Percentiles rank a stretch among this genome's conserved stretches.
Conservation (phyloP, 768 basidiomycete genomes). For the Boletus rufocinnamomeus region DNA sequence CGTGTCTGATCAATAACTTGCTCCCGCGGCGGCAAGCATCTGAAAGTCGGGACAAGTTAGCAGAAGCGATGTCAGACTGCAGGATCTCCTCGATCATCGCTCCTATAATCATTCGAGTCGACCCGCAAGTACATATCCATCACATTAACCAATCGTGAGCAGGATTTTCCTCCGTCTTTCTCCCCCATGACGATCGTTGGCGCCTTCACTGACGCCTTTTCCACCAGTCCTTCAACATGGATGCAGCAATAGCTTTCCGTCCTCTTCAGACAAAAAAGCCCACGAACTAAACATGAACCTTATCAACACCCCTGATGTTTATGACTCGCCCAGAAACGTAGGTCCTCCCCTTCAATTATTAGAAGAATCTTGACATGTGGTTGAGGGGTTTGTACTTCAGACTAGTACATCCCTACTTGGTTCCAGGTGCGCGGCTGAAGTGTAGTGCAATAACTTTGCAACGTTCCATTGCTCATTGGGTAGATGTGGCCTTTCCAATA, state of each 20-base stretch:
- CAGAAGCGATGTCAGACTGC: too few relatives aligned
- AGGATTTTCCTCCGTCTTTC: slow-evolving; percentile 16
- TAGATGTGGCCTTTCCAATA: slow-evolving; percentile 17
- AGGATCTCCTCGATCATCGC: slow-evolving; percentile 14
- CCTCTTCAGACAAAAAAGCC: slow-evolving; percentile 34
- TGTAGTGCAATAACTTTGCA: slow-evolving; percentile 6
- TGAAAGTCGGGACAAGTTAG: too few relatives aligned
- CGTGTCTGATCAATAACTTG: neutral
- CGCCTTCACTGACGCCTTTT: slow-evolving; percentile 30
- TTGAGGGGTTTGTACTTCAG: neutral
- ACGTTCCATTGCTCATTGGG: neutral
- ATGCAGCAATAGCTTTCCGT: slow-evolving; percentile 27
- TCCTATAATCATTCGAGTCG: slow-evolving; percentile 18
- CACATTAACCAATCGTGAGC: slow-evolving; percentile 8
- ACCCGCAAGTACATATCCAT: slow-evolving; percentile 5
- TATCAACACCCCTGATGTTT: slow-evolving; percentile 13
- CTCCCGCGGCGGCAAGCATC: neutral
- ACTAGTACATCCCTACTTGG: slow-evolving; percentile 12
- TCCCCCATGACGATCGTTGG: slow-evolving; percentile 28
- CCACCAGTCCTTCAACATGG: slow-evolving; percentile 36
- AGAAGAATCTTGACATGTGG: neutral
- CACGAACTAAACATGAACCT: slow-evolving; percentile 32
- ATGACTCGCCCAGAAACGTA: too few relatives aligned
- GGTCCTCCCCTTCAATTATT: neutral
- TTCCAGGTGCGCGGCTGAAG: slow-evolving; percentile 11